Conservation (phyloP, 1,139 yeast genomes). For the Candida freyschussii region DNA sequence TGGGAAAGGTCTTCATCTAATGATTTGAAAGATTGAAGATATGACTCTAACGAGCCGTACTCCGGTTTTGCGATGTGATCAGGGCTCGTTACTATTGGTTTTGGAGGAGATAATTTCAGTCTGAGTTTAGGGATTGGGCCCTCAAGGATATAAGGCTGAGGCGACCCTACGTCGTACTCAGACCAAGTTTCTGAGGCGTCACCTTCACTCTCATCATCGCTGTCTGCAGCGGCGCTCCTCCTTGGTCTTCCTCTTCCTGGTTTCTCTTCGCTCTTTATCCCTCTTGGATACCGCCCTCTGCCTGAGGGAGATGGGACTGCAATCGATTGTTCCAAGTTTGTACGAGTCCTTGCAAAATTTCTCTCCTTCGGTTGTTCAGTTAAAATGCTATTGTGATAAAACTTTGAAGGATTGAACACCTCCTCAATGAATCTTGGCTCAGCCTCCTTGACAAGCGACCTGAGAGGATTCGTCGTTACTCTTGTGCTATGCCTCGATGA, state of each 20-base stretch:
- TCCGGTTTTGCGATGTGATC: conserved; percentile 50
- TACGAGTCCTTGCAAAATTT: too few relatives aligned
- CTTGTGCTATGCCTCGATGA: conserved; percentile 25
- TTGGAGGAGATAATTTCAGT: conserved; percentile 48
- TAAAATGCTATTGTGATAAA: conserved; percentile 17
- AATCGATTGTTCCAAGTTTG: too few relatives aligned
- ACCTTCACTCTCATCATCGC: conserved; percentile 3
- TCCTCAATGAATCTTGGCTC: conserved; percentile 14
- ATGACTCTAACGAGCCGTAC: conserved; percentile 35
- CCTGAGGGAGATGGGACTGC: too few relatives aligned
- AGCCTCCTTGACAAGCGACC: conserved; percentile 21
- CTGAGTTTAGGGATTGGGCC: conserved; percentile 33
- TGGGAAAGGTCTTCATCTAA: conserved; percentile 52
- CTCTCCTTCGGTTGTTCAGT: conserved; percentile 4
- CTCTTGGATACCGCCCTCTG: too few relatives aligned
- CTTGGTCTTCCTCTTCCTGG: conserved; percentile 7
- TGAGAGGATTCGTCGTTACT: conserved; percentile 25
- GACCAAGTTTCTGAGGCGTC: conserved; percentile 14
- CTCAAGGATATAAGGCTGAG: conserved; percentile 11
- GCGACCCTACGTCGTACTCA: conserved; percentile 19
- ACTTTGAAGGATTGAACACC: conserved; percentile 19
- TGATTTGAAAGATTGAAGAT: conserved; percentile 47
- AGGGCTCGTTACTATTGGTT: conserved; percentile 72
- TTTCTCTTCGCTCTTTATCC: too few relatives aligned
- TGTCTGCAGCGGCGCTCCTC: conserved; percentile 1